Evolutionary conservation across 306 rosid genomes (phyloP).

Genomic region (Nissolia schottii): DNA sequence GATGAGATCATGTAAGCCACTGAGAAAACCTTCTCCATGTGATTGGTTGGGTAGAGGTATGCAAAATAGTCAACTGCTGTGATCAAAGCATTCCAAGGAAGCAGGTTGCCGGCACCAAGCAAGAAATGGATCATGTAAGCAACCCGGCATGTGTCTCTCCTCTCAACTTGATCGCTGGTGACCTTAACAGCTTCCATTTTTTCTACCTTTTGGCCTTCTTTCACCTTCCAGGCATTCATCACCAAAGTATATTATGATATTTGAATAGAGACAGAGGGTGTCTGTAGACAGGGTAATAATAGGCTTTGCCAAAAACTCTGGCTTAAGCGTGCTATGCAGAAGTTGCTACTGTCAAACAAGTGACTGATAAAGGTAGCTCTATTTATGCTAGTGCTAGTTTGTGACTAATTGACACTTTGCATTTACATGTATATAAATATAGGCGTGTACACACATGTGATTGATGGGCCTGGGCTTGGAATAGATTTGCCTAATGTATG

Average conservation of each 20-base stretch:
- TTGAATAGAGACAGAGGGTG: constrained; percentile 43
- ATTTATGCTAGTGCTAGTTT: constrained; percentile 21
- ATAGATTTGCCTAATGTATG: constrained; percentile 49
- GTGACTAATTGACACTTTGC: constrained; percentile 29
- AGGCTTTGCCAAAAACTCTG: constrained; percentile 15
- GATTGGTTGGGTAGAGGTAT: constrained; percentile 63
- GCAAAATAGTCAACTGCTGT: constrained; percentile 90
- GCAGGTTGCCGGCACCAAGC: constrained; percentile 85
- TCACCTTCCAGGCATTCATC: constrained; percentile 15
- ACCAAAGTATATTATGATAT: constrained; percentile 31
- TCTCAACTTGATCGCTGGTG: constrained; percentile 37
- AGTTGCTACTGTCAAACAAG: background rate
- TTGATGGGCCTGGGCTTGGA: constrained; percentile 60
- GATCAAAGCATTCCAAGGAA: constrained; percentile 97
- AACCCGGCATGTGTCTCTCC: constrained; percentile 48
- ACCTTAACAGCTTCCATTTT: constrained; percentile 53
- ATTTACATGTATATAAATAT: constrained; percentile 5
- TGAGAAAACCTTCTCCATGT: constrained; percentile 78
- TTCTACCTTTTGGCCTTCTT: background rate
- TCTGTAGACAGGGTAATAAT: constrained; percentile 3
- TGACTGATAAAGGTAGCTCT: background rate
- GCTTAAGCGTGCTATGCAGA: constrained; percentile 6
- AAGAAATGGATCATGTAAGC: constrained; percentile 86
- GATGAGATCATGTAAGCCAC: constrained; percentile 68
- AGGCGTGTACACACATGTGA: constrained; percentile 38